Evolutionary conservation across 495 filamentous ascomycete species (phyloP), one percentile per base, ranked within the genome.

Genomic region (Penicillium robsamsonii): DNA sequence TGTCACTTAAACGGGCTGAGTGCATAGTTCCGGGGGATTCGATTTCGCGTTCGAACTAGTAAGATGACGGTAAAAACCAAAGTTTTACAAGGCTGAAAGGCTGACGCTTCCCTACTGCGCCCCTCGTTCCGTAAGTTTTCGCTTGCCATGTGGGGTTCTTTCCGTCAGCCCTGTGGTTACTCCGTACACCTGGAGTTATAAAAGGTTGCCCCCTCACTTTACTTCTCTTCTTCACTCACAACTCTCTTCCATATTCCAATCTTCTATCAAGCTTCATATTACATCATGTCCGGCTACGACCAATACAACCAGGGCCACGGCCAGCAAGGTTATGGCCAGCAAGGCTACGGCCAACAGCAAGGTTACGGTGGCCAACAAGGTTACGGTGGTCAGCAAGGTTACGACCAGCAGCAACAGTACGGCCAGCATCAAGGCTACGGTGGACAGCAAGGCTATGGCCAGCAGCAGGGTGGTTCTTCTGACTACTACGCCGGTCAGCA

Each of bases 271-370:
- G 7, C 15, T 13, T 30, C 50, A 55, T 29, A 20, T 43, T 35
- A n/a, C 52, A 68, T 48, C 48, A 78, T 78, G 75, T 78, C 75
- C 57, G 75, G 71, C 48, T 70, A 77, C 70, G 63, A 72, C 46
- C 65, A 75, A n/a, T 67, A 75, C 66, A 70, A 73, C 66, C 69
- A 75, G 46, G 57, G 48, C 27, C 25, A 27, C 25, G 25, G 25
- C 25, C 25, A 27, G 25, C 25, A 27, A 7, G 43, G 61, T 57
- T 67, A 72, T 61, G 56, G 56, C 57, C 63, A 74, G 51, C 63
- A 71, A 59, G 43, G 61, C 56, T 68, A 72, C 60, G 56, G 56
- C 57, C 63, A 74, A 51, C 63, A 59, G 47, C 55, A 58, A 35
- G 50, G 44, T n/a, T 59, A 57, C 31, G 33, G 51, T 18, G 24